Base-by-base conservation (phyloP, 495 filamentous ascomycete genomes). In the Venustampulla echinocandica region DNA sequence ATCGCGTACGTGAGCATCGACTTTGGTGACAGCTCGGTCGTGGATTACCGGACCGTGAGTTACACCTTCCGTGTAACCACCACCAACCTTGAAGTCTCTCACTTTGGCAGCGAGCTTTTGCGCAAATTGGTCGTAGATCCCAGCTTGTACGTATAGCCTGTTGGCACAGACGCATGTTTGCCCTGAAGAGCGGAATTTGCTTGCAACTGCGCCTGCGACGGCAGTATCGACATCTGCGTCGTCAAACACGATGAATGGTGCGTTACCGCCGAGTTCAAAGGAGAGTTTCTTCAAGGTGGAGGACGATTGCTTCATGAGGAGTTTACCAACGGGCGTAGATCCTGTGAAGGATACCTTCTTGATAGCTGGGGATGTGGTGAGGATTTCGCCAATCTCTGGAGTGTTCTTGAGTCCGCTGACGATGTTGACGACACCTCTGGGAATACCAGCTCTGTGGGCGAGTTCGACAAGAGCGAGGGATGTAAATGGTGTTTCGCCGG, bases 141-240 rank as follows among this genome's bases (percentile, higher is more conserved):
- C 84, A 22, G 71, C 69, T 59, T 95, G 88, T 0, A 95, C 74
- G 58, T 82, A 93, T 59, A 93, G 80, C 15, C 87, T 76, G 65
- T 93, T 94, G 22, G 87, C 87, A 53, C 87, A 92, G 15, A 95
- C 87, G 58, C 88, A 95, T 0, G 88, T 95, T 66, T 95, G 88
- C 10, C 88, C 89, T 0, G 84, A 88, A 34, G 79, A 82, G 21
- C 88, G 78, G 77, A 94, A 95, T 63, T 95, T 95, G 58, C 73
- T 81, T 20, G 77, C 62, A 38, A 94, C 71, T 6, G 84, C 85
- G 5, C 85, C 89, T 0, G 75, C 69, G 4, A 94, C 82, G 4
- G 88, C 88, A 0, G 68, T 64, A 46, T 87, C 84, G 28, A 95
- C 64, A 58, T 95, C 84, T 24, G 88, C 85, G 56, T 95, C 88